These are phyloP conservation scores for Penicillium paxilli DNA, from an alignment of 495 filamentous ascomycete species.

Conservation along the genomic window DNA sequence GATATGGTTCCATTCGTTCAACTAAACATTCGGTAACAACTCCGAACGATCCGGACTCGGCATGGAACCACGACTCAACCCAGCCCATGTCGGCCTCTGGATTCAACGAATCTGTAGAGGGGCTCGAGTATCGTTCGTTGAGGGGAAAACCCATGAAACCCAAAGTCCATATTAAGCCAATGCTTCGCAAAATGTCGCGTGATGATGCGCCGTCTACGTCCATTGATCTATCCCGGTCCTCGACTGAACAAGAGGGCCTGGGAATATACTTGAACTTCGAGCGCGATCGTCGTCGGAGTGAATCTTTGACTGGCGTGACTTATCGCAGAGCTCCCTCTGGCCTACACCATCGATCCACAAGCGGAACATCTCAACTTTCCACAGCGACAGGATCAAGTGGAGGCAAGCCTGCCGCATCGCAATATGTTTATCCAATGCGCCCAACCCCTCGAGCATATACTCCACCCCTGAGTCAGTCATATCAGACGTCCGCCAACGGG, in stretches of 20 bases:
- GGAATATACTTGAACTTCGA: constrained; percentile 55
- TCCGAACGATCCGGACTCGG: constrained; percentile 10
- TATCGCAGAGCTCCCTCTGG: constrained; percentile 36
- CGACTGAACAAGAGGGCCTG: constrained; percentile 56
- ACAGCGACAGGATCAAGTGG: constrained; percentile 46
- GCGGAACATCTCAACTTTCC: constrained; percentile 57
- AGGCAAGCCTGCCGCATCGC: constrained; percentile 43
- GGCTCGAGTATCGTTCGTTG: constrained; percentile 24
- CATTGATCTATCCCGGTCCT: constrained; percentile 56
- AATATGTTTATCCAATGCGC: constrained; percentile 61
- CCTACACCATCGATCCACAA: constrained; percentile 54
- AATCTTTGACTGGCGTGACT: constrained; percentile 23
- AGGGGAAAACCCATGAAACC: constrained; percentile 26
- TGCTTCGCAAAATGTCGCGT: constrained; percentile 54
- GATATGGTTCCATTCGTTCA: constrained; percentile 9
- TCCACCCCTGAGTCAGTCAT: constrained; percentile 53
- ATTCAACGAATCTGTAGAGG: constrained; percentile 17
- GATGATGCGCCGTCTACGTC: constrained; percentile 44
- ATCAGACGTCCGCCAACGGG: constrained; percentile 47
- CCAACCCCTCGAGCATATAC: constrained; percentile 58
- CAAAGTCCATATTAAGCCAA: constrained; percentile 56
- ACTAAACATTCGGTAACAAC: constrained; percentile 9
- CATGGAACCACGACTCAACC: constrained; percentile 1
- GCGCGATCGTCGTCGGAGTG: constrained; percentile 31
- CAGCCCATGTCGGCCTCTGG: constrained; percentile 8